A percentile compares a stretch with the other conserved stretches of the same genome.
Evolutionary conservation across 306 rosid genomes (phyloP).

Genomic region (Cucurbita pepo): DNA sequence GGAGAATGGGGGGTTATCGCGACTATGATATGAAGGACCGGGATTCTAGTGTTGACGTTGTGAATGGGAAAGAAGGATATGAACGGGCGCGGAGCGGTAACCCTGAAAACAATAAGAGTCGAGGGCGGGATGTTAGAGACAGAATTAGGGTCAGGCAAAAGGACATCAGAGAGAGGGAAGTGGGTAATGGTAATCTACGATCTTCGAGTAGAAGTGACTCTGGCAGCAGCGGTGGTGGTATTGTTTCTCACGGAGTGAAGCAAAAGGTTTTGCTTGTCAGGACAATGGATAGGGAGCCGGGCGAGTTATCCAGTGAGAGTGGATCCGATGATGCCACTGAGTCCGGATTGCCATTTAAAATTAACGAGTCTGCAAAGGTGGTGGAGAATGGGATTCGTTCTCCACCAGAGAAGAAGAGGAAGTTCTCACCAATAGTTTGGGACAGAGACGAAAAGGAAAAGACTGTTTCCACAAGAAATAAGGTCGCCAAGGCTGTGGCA

Average conservation of each 20-base stretch:
- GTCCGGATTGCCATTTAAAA: constrained; percentile 26
- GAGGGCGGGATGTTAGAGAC: constrained; percentile 42
- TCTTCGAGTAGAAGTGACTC: constrained; percentile 64
- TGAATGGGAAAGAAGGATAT: constrained; percentile 44
- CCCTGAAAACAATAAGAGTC: constrained; percentile 29
- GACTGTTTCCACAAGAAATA: constrained; percentile 22
- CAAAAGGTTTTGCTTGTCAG: constrained; percentile 32
- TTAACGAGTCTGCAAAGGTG: constrained; percentile 15
- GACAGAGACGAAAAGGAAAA: constrained; percentile 67
- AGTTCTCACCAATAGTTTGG: constrained; percentile 88
- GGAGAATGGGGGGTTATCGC: constrained; percentile 69
- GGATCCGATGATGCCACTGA: constrained; percentile 84
- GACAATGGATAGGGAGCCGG: constrained; percentile 70
- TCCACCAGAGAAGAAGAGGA: constrained; percentile 53
- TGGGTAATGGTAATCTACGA: constrained; percentile 31
- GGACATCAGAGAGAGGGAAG: constrained; percentile 45
- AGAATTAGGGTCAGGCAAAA: constrained; percentile 42
- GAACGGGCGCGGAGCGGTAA: constrained; percentile 43
- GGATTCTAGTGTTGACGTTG: constrained; percentile 43
- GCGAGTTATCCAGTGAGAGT: constrained; percentile 92
- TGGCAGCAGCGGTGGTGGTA: constrained; percentile 38
- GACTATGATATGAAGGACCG: constrained; percentile 61
- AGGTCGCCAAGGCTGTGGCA: constrained; percentile 15
- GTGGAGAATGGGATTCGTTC: constrained; percentile 33
- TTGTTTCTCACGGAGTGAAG: constrained; percentile 31